Evolutionary conservation across 2,329 filamentous ascomycete species (phyloP), one percentile per base, ranked within the genome.

Genomic region (Didymella exigua): DNA sequence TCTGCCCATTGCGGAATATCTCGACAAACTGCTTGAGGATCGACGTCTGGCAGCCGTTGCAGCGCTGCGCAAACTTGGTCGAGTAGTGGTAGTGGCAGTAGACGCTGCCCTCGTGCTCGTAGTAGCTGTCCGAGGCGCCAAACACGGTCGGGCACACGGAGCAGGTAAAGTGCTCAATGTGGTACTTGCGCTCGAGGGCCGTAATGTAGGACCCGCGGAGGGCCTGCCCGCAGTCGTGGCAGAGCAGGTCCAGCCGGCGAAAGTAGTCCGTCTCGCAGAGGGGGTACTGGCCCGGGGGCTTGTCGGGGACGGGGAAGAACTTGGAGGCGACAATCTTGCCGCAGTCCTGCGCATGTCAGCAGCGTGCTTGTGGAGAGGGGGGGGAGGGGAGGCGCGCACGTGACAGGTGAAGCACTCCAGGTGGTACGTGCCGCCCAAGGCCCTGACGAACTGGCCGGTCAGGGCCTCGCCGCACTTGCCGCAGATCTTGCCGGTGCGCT

Each of bases 1-100:
- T 97, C 73, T 96, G 90, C 2, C 93, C 93, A 75, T 98, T 98
- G 66, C 95, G 89, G 77, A 93, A 99, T 58, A 99, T 98, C 76
- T 99, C 95, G 58, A 99, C 95, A 74, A 99, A 99, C 75, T 99
- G 95, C 79, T 99, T 99, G 37, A 99, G 81, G 60, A 99, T 99
- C 47, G 95, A 91, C 2, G 93, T 97, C 70, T 96, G 92, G 70
- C 95, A 99, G 62, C 95, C 95, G 74, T 96, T 96, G 75, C 95
- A 99, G 51, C 91, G 85, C 73, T 98, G 93, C 30, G 95, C 95
- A 72, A 97, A 98, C 70, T 92, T 91, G 14, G 95, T 99, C 11
- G 93, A 98, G 76, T 99, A 99, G 76, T 99, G 95, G 74, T 96
- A 99, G 75, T 99, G 95, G 75, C 95, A 99, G 76, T 96, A 99